Evolutionary conservation across 2,329 filamentous ascomycete genomes (phyloP).

Genomic region (Aspergillus jensenii): DNA sequence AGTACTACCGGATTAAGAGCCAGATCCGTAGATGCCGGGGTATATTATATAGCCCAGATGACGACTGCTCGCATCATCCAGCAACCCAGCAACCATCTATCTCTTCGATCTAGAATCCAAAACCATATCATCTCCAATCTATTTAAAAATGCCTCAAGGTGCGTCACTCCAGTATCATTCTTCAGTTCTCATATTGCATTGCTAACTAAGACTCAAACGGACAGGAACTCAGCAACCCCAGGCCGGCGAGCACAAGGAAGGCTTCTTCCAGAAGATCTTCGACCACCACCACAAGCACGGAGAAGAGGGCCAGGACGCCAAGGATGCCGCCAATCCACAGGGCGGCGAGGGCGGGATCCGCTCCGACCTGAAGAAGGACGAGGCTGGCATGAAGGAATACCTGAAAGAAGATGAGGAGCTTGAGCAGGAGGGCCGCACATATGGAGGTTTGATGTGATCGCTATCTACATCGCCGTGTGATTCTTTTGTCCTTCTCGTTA

Average conservation of each 20-base stretch:
- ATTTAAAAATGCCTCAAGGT: background rate
- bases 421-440: background rate
- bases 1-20: background rate
- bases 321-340: background rate
- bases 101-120: background rate
- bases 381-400: background rate
- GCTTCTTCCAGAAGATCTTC: background rate
- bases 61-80: background rate
- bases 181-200: background rate
- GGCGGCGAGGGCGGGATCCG: background rate
- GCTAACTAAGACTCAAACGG: background rate
- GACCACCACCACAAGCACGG: background rate
- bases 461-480: background rate
- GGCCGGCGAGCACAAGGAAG: background rate
- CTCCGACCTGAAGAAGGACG: background rate
- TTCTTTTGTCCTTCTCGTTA: background rate
- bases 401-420: background rate
- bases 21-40: background rate
- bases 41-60: background rate
- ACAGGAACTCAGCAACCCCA: background rate
- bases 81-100: background rate
- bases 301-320: background rate
- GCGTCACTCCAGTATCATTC: background rate
- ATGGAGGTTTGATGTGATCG: conserved; percentile 2
- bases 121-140: background rate